Base-by-base conservation (phyloP, 169 alveolate genomes). In the Eimeria tenella region DNA sequence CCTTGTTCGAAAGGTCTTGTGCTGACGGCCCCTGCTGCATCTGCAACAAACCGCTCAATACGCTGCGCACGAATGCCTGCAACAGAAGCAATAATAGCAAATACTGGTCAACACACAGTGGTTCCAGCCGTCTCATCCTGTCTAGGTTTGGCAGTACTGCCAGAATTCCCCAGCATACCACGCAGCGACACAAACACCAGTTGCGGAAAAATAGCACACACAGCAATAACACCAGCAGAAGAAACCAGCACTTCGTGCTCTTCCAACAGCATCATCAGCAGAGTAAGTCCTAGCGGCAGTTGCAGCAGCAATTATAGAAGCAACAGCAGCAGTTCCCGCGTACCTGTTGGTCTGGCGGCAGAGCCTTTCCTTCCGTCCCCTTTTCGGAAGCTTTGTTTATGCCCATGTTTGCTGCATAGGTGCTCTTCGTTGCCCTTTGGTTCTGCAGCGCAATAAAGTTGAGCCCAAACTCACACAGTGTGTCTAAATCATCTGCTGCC, bases 381-480 rank as follows among this genome's bases (percentile, higher is more conserved):
- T 60, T 60, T 50, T 71, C 94, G 17, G 94, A 70, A 21, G 94
- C 94, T 19, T 58, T 52, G 71, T 88, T 81, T 9, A 88, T 88
- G 21, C 82, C 82, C 53, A 88, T 52, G 55, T 88, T 88, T 23
- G 94, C 94, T 53, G 94, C 94, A 62, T 88, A 88, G 3, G 94
- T 88, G 62, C 94, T 88, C n/a, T 60, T 19, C 52, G 94, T 88
- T 3, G 94, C 60, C 58, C 94, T 17, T 65, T 81, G 82, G 65
- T 71, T 88, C 94, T 88, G 79, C 63, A 50, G 52, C 49, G 74
- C 6, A 4, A n/a, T 19, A 19, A 23, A 55, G 23, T 6, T 9
- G 21, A 15, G 50, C 21, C 13, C 79, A 52, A 19, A 21, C 17
- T 50, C 71, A 79, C 50, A 56, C 90, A 7, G 17, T 13, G 68